Evolutionary conservation across 2,329 filamentous ascomycete genomes (phyloP).

Genomic region (Penicillium sp.): DNA sequence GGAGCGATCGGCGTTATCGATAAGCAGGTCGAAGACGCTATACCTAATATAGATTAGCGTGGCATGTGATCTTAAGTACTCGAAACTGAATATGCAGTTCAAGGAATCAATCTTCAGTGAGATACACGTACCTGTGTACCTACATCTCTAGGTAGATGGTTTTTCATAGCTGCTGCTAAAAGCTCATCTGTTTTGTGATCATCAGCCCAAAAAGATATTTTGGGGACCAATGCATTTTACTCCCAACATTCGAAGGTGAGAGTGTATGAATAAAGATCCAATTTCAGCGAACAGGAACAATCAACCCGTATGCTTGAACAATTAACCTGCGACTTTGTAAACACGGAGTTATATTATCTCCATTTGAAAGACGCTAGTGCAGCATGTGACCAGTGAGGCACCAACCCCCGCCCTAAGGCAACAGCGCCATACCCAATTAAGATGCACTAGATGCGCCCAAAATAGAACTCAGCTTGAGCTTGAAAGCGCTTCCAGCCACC

Average conservation of each 20-base stretch:
- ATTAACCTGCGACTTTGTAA: neutral
- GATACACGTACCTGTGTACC: no score
- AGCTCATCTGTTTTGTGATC: no score
- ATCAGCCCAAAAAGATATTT: no score
- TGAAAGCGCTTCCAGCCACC: constrained; percentile 27
- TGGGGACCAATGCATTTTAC: no score
- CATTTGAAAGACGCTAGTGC: neutral
- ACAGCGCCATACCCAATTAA: constrained; percentile 22
- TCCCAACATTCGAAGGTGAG: no score
- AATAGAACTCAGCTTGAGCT: constrained; percentile 35
- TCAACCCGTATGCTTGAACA: no score
- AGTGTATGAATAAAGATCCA: no score
- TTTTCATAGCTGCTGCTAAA: no score
- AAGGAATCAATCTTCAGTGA: neutral
- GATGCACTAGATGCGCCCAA: constrained; percentile 27
- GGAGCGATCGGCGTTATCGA: constrained; percentile 20
- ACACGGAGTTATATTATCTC: neutral
- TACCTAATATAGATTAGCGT: neutral
- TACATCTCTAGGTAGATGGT: no score
- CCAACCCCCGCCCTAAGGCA: constrained; percentile 30
- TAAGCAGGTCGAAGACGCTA: constrained; percentile 6
- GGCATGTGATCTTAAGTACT: neutral
- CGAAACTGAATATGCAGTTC: neutral
- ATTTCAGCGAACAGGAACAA: no score
- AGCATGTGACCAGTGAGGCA: constrained; percentile 23